A percentile compares a stretch with the other conserved stretches of the same genome.
These are phyloP conservation scores for Paramecium bursaria DNA, from an alignment of 73 alveolate genomes.

Conservation along the genomic window DNA sequence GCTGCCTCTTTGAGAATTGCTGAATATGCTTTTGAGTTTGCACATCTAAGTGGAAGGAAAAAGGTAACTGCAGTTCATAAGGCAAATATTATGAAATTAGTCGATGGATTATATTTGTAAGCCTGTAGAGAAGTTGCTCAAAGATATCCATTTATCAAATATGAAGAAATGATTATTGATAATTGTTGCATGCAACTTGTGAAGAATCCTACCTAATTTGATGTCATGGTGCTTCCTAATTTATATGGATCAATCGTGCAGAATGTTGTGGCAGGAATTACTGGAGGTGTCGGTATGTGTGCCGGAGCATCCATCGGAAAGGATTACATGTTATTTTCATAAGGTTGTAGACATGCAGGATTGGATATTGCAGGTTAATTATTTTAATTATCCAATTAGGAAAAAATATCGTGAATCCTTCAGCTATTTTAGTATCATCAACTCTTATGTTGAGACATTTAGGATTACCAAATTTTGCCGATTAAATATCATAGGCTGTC, in stretches of 20 bases:
- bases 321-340: slow-evolving; percentile 73
- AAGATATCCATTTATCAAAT: slow-evolving; percentile 71
- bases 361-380: slow-evolving; percentile 73
- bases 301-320: slow-evolving; percentile 82
- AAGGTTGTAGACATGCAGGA: slow-evolving; percentile 82
- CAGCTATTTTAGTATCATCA: slow-evolving; percentile 77
- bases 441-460: slow-evolving; percentile 79
- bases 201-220: slow-evolving; percentile 79
- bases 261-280: slow-evolving; percentile 75
- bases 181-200: slow-evolving; percentile 78
- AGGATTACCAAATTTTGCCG: slow-evolving; percentile 82
- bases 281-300: slow-evolving; percentile 85
- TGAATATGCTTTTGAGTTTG: slow-evolving; percentile 83
- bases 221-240: slow-evolving; percentile 81
- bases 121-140: slow-evolving; percentile 84
- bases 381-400: not conserved
- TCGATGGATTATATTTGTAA: slow-evolving; percentile 79
- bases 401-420: slow-evolving; percentile 76
- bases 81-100: slow-evolving; percentile 82
- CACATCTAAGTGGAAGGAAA: slow-evolving; percentile 79
- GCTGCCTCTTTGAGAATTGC: slow-evolving; percentile 76
- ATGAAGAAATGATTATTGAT: slow-evolving; percentile 79
- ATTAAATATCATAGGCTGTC: slow-evolving; percentile 73
- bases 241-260: slow-evolving; percentile 79
- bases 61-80: slow-evolving; percentile 84